Evolutionary conservation across 1,284 basidiomycete species (phyloP), one percentile per base, ranked within the genome.

Genomic region (Pseudomicrostroma phylloplanum): DNA sequence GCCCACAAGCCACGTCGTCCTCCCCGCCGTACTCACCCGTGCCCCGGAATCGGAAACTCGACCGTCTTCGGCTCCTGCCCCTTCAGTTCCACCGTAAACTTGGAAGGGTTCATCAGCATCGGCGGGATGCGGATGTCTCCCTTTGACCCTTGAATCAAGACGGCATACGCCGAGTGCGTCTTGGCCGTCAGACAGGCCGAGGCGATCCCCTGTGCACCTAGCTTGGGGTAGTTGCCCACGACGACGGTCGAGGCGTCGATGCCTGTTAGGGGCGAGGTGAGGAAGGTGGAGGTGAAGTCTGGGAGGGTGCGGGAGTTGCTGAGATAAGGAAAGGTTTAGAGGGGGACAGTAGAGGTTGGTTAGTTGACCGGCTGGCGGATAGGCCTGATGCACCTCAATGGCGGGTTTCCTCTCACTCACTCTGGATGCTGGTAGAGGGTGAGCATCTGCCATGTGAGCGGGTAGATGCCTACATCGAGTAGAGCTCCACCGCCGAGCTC

Each of bases 191-290:
- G 61, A 19, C 63, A 70, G 23, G 69, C 64, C 1, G 69, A 65
- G 0, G 63, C 62, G 8, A 74, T 58, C 1, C 71, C 72, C n/a
- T 69, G 81, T 26, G 76, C 77, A 1, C 70, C 69, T 0, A 81
- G 65, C 30, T 73, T 75, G 39, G 80, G 70, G 81, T 91, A 93
- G 73, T 86, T 86, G 62, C 93, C 83, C 6, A 85, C 85, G 81
- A 90, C 90, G 21, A 86, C 83, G 1, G 90, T 91, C 77, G 83
- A 87, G 64, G 84, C 83, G 79, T 96, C 92, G 36, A 93, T 91
- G 17, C 86, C 86, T 0, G 89, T 92, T 49, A 87, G 79, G 1
- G 85, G 85, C 1, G 87, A 88, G 74, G 89, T 91, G 68, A 90
- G 69, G 81, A 90, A 88, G 13, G 73, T 72, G 13, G 63, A 67